phyloP scores from a whole-genome alignment of 2,329 filamentous ascomycete species.

The Penicillium sp. region DNA sequence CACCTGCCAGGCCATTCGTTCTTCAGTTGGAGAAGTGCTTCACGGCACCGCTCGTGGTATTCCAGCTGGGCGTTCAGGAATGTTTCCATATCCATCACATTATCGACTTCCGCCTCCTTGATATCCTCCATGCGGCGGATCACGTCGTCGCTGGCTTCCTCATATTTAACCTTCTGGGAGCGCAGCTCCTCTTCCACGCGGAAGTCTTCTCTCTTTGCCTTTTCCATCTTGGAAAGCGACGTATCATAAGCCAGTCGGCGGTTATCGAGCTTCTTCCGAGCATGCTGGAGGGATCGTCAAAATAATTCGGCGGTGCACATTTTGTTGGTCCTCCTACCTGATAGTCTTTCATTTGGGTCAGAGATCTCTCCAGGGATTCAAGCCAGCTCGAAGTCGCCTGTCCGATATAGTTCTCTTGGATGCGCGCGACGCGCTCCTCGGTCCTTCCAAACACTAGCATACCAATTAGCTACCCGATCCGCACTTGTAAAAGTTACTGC shows the following conservation, averaged over 20 bases:
- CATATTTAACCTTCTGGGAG: conserved; percentile 90
- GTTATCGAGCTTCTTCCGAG: conserved; percentile 92
- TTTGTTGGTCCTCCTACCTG: conserved; percentile 60
- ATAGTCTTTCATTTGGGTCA: conserved; percentile 97
- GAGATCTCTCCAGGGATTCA: conserved; percentile 84
- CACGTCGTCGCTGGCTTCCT: conserved; percentile 92
- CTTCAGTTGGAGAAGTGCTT: conserved; percentile 74
- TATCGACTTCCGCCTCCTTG: conserved; percentile 86
- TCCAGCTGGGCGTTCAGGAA: conserved; percentile 89
- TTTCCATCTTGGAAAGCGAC: conserved; percentile 86
- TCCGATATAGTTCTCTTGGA: conserved; percentile 81
- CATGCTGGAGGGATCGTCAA: conserved; percentile 62
- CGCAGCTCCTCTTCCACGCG: conserved; percentile 90
- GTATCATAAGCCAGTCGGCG: conserved; percentile 90
- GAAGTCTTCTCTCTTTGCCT: conserved; percentile 92
- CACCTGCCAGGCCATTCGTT: conserved; percentile 70
- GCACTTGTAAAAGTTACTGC: background rate
- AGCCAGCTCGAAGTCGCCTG: conserved; percentile 83
- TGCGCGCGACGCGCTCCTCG: conserved; percentile 83
- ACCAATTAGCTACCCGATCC: conserved; percentile 6
- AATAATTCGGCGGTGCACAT: too few species aligned
- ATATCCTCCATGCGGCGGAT: conserved; percentile 93
- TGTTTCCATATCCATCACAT: conserved; percentile 74
- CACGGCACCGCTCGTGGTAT: conserved; percentile 88
- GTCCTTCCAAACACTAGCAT: conserved; percentile 73